These are phyloP conservation scores for Russula griseocarnosa DNA, from an alignment of 768 basidiomycete species.

Conservation along the genomic window DNA sequence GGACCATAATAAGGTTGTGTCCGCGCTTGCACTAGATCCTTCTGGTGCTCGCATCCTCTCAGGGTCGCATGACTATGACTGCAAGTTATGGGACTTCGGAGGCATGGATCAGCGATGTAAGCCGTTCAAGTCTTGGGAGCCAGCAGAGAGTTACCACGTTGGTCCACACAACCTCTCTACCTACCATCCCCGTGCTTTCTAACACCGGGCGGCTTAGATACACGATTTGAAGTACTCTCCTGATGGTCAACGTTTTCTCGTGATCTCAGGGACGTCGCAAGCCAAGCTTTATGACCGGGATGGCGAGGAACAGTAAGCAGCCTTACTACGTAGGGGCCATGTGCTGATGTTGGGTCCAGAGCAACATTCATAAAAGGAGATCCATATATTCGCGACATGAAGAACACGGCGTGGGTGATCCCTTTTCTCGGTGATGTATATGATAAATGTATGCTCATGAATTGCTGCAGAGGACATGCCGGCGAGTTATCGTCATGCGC, in stretches of 20 bases:
- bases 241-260: conserved; percentile 80
- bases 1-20: conserved; percentile 94
- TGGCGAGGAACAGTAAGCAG: conserved; percentile 84
- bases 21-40: conserved; percentile 87
- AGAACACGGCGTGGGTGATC: conserved; percentile 81
- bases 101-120: conserved; percentile 90
- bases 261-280: conserved; percentile 83
- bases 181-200: conserved; percentile 10
- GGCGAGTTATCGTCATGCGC: conserved; percentile 83
- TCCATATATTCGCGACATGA: conserved; percentile 98
- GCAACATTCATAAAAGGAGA: conserved; percentile 89
- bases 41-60: conserved; percentile 89
- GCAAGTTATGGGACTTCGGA: conserved; percentile 98
- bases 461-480: conserved; percentile 75
- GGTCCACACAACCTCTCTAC: conserved; percentile 30
- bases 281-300: conserved; percentile 89
- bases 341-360: conserved; percentile 54
- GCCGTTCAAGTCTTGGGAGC: conserved; percentile 97
- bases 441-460: conserved; percentile 6
- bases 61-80: conserved; percentile 96
- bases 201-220: conserved; percentile 47
- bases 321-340: conserved; percentile 30
- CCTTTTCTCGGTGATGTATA: conserved; percentile 7
- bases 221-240: conserved; percentile 88
- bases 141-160: conserved; percentile 89